Evolutionary conservation across 2,329 filamentous ascomycete genomes (phyloP).

Genomic region (Pseudocercospora vitis): DNA sequence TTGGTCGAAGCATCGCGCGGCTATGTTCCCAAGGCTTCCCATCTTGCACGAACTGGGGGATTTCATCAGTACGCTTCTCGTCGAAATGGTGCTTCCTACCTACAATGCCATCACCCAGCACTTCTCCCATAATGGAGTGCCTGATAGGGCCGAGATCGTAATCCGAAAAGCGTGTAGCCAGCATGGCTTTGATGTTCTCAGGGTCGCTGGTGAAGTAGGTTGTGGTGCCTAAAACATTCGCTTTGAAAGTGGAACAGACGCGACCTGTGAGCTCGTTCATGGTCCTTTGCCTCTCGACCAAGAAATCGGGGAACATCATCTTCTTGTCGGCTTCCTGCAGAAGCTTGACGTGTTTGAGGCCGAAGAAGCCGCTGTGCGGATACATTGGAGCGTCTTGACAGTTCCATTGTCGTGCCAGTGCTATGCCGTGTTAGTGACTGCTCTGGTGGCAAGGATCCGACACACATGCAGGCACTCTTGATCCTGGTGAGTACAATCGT

Average conservation of each 20-base stretch:
- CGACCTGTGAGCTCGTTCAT: constrained; percentile 30
- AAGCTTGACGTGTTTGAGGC: constrained; percentile 31
- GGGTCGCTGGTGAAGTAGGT: constrained; percentile 36
- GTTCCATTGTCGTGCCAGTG: constrained; percentile 27
- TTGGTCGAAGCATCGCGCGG: constrained; percentile 40
- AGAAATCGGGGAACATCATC: constrained; percentile 33
- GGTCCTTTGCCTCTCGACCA: constrained; percentile 30
- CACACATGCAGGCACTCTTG: constrained; percentile 21
- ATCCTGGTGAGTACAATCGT: constrained; percentile 21
- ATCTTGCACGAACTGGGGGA: constrained; percentile 35
- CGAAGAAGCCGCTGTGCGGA: constrained; percentile 32
- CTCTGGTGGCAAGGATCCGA: background rate
- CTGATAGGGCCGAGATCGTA: constrained; percentile 35
- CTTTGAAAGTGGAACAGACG: constrained; percentile 32
- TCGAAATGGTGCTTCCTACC: background rate
- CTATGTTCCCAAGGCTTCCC: constrained; percentile 41
- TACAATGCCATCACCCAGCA: constrained; percentile 37
- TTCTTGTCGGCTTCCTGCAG: constrained; percentile 33
- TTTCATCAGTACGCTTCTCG: background rate
- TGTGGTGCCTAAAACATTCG: constrained; percentile 29
- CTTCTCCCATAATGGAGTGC: constrained; percentile 32
- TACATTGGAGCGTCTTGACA: constrained; percentile 30
- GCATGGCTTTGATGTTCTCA: constrained; percentile 40
- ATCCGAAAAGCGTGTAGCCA: constrained; percentile 37
- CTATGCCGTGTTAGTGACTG: constrained; percentile 19